phyloP scores from a whole-genome alignment of 257 asterid species.

The Gentiana dahurica region DNA sequence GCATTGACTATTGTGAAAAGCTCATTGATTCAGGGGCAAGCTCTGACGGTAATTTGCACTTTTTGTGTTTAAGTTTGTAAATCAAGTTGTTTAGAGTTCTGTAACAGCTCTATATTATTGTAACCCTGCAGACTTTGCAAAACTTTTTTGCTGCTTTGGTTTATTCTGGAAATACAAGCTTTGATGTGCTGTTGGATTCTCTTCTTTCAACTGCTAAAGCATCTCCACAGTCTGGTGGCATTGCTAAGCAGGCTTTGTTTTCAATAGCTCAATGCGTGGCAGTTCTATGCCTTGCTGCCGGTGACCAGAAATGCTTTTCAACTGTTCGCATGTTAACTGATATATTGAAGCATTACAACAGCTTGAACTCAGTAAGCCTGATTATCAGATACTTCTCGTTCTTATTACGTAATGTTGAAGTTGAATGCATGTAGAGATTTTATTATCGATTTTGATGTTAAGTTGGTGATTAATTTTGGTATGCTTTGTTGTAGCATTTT shows the following conservation, averaged over 20 bases:
- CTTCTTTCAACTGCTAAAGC: constrained; percentile 92
- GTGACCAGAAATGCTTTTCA: constrained; percentile 58
- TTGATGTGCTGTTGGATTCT: constrained; percentile 79
- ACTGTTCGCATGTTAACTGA: constrained; percentile 92
- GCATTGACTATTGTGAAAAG: constrained; percentile 79
- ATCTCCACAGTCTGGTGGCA: constrained; percentile 73
- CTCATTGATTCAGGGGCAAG: constrained; percentile 96
- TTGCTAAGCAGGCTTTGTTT: constrained; percentile 95
- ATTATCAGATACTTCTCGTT: neutral
- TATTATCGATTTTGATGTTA: too few species aligned
- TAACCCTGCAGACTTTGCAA: constrained; percentile 59
- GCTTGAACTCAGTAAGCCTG: constrained; percentile 60
- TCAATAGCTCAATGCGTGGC: constrained; percentile 97
- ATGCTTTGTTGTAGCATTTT: too few species aligned
- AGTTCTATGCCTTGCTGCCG: constrained; percentile 97
- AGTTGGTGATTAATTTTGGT: too few species aligned
- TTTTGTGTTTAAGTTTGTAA: constrained; percentile 10
- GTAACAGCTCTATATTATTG: constrained; percentile 22
- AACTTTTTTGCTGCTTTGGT: constrained; percentile 82
- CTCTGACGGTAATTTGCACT: constrained; percentile 66
- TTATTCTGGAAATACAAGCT: constrained; percentile 92
- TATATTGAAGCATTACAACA: constrained; percentile 73
- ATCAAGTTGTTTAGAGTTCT: constrained; percentile 8
- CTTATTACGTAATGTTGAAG: too few species aligned
- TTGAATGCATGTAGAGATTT: too few species aligned